Evolutionary conservation across 169 alveolate genomes (phyloP), one percentile per base, ranked within the genome.

Genomic region (Plasmodium berghei): DNA sequence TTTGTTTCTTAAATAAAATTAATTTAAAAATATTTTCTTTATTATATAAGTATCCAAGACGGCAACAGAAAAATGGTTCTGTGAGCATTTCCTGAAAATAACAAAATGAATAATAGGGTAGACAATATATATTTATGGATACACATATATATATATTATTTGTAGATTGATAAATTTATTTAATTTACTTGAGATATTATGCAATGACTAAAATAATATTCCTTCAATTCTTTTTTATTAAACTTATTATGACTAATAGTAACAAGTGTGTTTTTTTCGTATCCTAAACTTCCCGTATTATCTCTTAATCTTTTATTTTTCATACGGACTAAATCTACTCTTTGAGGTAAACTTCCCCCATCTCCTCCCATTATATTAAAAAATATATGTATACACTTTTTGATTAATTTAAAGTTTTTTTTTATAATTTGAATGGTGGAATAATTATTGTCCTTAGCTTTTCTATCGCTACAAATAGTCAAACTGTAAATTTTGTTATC

Each of bases 271-370:
- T 83, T 83, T 55, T 83, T 83, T 58, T 70, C 85, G 42, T 83
- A 83, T n/a, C 90, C 90, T 48, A 83, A 45, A 49, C 90, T 83
- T 42, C 90, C 90, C 3, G 64, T 67, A 49, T 70, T 83, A 54
- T 83, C 90, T 55, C 58, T 83, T 54, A 83, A 70, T 22, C 46
- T 64, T 70, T 83, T 83, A 24, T 83, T 67, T 66, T 83, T 83
- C 90, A 83, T 83, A 16, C 83, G 48, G 54, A 83, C 90, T 46
- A 83, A 10, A 28, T 83, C 90, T 22, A 83, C 90, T 22, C 90
- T 40, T 49, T 83, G 90, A 12, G 90, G 90, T 59, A 83, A 54
- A 26, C 90, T 83, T 18, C 90, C 90, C 14, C 90, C 90, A 63
- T 83, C 90, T 55, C 90, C 90, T 45, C 90, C 90, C 90, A 83